Base-by-base conservation (phyloP, 1,284 basidiomycete species). In the Omphalotus olearius region DNA sequence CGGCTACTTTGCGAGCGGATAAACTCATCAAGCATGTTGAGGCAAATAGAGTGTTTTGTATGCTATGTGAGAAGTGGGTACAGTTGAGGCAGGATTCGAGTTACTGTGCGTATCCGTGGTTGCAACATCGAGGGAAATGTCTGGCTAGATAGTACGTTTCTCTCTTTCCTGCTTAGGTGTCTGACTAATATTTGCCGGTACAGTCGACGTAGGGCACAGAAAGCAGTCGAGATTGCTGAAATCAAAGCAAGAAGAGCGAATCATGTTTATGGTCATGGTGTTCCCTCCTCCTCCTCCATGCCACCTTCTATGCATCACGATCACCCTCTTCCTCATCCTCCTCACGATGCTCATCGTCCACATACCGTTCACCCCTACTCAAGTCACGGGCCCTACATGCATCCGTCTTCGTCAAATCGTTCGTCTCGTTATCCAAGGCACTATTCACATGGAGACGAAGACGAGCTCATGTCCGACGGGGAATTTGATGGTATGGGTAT, bases 71-170 rank as follows among this genome's bases (percentile, higher is more conserved):
- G 59, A 88, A 89, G 65, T 89, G 86, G 87, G 85, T 88, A 0
- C 85, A 87, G 63, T 71, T 88, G 25, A 66, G 86, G 44, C 85
- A 88, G 62, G 85, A 88, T 59, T 77, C 74, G 54, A 80, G 79
- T 42, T 88, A 82, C 63, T 88, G 86, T 57, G 83, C 85, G 45
- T 86, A 88, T 63, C 85, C 86, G 20, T 88, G 86, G 85, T 62
- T 80, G 50, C 84, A 87, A 65, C 85, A 88, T 62, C 75, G 82
- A n/a, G 76, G 72, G 38, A 88, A 87, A 64, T 88, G 86, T 67
- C 61, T 85, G 39, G 75, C 78, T 26, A 68, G 82, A 62, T 74
- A 80, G 85, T 88, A 61, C 61, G 83, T 81, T 17, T 42, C 57
- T 53, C 45, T 45, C 37, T 56, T 51, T 45, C 59, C 47, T 20